These are phyloP conservation scores for Alternaria hordeiaustralica DNA, from an alignment of 2,329 filamentous ascomycete genomes.

Conservation along the genomic window DNA sequence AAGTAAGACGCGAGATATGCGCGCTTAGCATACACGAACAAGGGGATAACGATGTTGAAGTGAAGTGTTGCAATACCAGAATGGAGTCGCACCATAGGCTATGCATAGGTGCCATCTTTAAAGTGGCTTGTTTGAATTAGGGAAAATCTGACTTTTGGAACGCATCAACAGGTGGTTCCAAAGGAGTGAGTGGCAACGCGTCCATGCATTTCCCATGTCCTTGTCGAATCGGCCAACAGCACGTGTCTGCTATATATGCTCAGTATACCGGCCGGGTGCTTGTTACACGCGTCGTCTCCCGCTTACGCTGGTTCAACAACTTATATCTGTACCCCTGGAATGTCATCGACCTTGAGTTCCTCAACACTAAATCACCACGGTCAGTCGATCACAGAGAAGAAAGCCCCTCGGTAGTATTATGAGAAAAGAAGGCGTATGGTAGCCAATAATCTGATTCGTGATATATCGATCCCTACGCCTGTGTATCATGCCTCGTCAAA, in stretches of 20 bases:
- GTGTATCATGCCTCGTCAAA: not conserved
- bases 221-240: not conserved
- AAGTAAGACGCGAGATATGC: not conserved
- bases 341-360: not conserved
- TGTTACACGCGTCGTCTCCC: not conserved
- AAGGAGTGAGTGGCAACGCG: not conserved
- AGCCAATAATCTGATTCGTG: not conserved
- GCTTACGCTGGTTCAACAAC: not conserved
- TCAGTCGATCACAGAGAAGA: not conserved
- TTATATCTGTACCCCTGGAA: not conserved
- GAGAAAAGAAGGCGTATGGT: not conserved
- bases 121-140: not conserved
- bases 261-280: not conserved
- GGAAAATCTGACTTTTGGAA: not conserved
- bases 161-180: not conserved
- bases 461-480: slow-evolving; percentile 10
- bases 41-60: not conserved
- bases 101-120: not conserved
- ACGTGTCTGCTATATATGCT: not conserved
- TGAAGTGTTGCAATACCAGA: not conserved
- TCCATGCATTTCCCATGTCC: not conserved
- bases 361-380: not conserved
- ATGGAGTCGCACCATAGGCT: not conserved
- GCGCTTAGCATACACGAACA: not conserved
- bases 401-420: not conserved